A percentile compares a stretch with the other conserved stretches of the same genome.
phyloP scores from a whole-genome alignment of 2,329 filamentous ascomycete species.

The Fusarium marasasianum region DNA sequence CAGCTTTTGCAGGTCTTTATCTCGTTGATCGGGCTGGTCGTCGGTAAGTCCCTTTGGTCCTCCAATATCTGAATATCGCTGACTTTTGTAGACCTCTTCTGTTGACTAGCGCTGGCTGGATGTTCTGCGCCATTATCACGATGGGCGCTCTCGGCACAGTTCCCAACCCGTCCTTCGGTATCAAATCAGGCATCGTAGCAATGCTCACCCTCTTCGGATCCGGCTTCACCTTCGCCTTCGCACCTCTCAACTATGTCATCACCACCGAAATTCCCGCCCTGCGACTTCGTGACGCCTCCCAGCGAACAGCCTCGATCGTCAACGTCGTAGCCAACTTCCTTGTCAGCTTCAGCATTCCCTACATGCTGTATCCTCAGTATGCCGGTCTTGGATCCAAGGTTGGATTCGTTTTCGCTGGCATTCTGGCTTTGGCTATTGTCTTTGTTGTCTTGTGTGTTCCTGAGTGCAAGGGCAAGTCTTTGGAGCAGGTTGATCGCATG shows the following conservation, averaged over 20 bases:
- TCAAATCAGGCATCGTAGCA: conserved; percentile 38
- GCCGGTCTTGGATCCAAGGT: conserved; percentile 23
- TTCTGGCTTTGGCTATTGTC: neutral
- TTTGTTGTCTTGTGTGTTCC: conserved; percentile 33
- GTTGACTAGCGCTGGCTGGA: conserved; percentile 24
- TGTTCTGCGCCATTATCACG: conserved; percentile 34
- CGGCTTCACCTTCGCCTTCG: conserved; percentile 13
- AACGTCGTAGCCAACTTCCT: conserved; percentile 10
- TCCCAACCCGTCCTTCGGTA: conserved; percentile 3
- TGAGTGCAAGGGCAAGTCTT: conserved; percentile 33
- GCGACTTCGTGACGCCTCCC: conserved; percentile 12
- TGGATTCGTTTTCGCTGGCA: conserved; percentile 34
- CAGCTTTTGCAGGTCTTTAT: conserved; percentile 4
- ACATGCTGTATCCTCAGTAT: conserved; percentile 28
- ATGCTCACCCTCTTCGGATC: conserved; percentile 39
- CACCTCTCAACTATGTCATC: conserved; percentile 27
- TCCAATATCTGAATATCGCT: neutral
- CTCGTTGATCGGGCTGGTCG: conserved; percentile 12
- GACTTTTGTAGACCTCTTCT: neutral
- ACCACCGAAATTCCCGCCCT: conserved; percentile 33
- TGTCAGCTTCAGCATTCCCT: conserved; percentile 34
- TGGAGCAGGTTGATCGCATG: conserved; percentile 34
- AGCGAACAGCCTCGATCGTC: conserved; percentile 7
- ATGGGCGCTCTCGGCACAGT: conserved; percentile 41
- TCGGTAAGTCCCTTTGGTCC: neutral